A percentile compares a stretch with the other conserved stretches of the same genome.
These are phyloP conservation scores for Aspergillus floridensis DNA, from an alignment of 2,329 filamentous ascomycete genomes.

Conservation along the genomic window DNA sequence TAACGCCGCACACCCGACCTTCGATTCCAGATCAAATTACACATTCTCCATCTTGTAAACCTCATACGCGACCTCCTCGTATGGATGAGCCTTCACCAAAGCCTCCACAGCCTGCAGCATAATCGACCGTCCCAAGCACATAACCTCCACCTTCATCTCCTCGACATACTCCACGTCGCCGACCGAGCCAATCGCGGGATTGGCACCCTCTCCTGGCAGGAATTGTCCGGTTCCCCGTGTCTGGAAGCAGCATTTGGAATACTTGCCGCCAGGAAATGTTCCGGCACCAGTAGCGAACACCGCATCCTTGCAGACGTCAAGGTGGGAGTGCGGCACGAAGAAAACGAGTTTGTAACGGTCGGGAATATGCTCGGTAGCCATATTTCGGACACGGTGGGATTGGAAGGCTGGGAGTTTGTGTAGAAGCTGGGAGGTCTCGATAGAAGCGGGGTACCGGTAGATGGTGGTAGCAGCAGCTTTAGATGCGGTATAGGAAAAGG, in stretches of 20 bases:
- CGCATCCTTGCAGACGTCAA: conserved; percentile 42
- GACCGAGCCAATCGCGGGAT: conserved; percentile 41
- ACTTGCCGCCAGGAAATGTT: conserved; percentile 41
- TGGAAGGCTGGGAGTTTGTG: background rate
- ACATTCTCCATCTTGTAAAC: conserved; percentile 46
- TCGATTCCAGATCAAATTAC: conserved; percentile 14
- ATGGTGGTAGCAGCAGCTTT: background rate
- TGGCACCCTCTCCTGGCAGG: conserved; percentile 38
- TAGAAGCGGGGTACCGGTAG: background rate
- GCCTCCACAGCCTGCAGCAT: conserved; percentile 42
- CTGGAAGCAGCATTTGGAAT: conserved; percentile 42
- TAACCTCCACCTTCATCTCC: conserved; percentile 45
- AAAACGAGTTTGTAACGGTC: conserved; percentile 46
- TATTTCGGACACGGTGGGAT: conserved; percentile 12
- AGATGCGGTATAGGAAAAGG: background rate
- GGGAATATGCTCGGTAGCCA: conserved; percentile 22
- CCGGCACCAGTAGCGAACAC: conserved; percentile 44
- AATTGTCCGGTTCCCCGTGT: conserved; percentile 43
- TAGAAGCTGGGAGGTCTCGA: background rate
- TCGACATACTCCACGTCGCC: conserved; percentile 41
- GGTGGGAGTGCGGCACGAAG: conserved; percentile 40
- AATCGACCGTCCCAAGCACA: conserved; percentile 40
- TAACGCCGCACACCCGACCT: background rate
- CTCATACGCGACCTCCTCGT: conserved; percentile 47
- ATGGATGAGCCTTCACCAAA: conserved; percentile 45